Evolutionary conservation across 345 rosid genomes (phyloP), one percentile per base, ranked within the genome.

Genomic region (Pistacia integerrima): DNA sequence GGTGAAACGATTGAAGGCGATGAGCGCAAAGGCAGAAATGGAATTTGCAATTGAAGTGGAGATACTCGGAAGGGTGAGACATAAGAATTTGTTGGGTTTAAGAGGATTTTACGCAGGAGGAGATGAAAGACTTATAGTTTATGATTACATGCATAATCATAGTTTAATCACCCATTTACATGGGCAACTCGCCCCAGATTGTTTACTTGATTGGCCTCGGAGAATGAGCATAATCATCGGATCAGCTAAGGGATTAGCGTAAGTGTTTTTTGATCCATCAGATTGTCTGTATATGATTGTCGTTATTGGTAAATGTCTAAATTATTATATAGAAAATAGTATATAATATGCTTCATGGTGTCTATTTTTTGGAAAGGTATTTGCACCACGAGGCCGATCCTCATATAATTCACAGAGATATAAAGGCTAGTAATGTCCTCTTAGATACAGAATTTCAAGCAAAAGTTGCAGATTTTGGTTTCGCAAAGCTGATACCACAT

Each of bases 41-140:
- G 93, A 89, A 68, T 91, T 91, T 70, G 93, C 93, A 0, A 83
- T 89, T 63, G 93, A 91, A 81, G 95, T 89, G 30, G 95, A 91
- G 85, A 87, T 91, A 17, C 89, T 91, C 35, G 95, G 93, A 12
- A 84, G 95, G 75, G 93, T 87, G 51, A 85, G 93, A 74, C 95
- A 88, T 65, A 84, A 84, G 73, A 91, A 91, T 58, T 71, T 91
- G 83, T 61, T 89, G 48, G 88, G 91, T 5, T 77, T 91, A 59
- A 85, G 91, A 72, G 93, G 95, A 59, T 91, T 89, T 80, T 89
- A 88, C 51, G 93, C 87, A 1, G 90, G 93, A 1, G 89, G 87
- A 2, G 89, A 91, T 5, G 93, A 89, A 75, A 85, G 93, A 77
- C 82, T 91, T 64, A 91, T 91, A 49, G 90, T 91, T 38, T 88